Evolutionary conservation across 306 rosid species (phyloP), one percentile per base, ranked within the genome.

Genomic region (Vachellia pachyceras): DNA sequence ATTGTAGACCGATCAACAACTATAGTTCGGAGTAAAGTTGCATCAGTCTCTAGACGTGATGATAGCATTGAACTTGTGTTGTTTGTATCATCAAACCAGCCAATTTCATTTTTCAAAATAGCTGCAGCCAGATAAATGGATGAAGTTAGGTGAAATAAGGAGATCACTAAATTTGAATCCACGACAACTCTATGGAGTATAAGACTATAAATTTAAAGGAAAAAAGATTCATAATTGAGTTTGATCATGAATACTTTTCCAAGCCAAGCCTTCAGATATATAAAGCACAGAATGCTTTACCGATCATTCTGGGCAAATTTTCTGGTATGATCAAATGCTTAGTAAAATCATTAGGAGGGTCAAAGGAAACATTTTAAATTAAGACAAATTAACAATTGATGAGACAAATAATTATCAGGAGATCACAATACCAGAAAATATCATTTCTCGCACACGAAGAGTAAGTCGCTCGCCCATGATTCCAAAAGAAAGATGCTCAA

Each of bases 401-500:
- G 73, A 37, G 35, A 52, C 46, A 23, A 37, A 76, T 18, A 52
- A 25, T 18, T 49, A 50, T 81, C 17, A 77, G 47, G n/a, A 10
- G 10, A 80, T 63, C 22, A 80, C 73, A 74, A 60, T 90, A 93
- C 99, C 97, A 7, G 91, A 86, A 90, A 95, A 95, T 94, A 95
- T 91, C 83, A 17, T 90, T 81, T 93, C 97, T 80, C 98, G 87
- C 54, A 90, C 97, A 1, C 97, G 97, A 85, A 93, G 97, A 66
- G 97, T 91, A 60, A 95, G 97, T 69, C 98, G 90, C 85, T 95
- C 98, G 69, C 99, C 99, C 96, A 95, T 93, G 64, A 89, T 91
- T 79, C 98, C 99, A 17, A 95, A 91, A 79, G 89, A 93, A 70
- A 91, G 89, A 89, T 95, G 99, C 79, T 87, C 93, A 41, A 91